Evolutionary conservation across 1,139 yeast species (phyloP).

Genomic region (Saccharomyces hybrid): DNA sequence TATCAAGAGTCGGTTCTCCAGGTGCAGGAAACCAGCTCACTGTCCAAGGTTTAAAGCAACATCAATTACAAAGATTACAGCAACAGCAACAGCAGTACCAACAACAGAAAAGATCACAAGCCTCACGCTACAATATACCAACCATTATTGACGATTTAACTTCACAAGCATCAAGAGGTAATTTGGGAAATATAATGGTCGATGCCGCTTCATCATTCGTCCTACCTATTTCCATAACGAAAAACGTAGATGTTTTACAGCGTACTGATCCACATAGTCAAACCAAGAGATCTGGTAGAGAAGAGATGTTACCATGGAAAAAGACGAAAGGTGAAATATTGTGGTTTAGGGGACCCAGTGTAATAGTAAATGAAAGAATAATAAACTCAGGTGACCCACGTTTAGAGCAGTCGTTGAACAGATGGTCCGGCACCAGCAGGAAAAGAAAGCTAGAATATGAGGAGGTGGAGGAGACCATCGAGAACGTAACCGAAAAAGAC

Average conservation of each 20-base stretch:
- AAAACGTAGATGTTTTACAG: constrained; percentile 21
- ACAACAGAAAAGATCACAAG: constrained; percentile 12
- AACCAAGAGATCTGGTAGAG: constrained; percentile 27
- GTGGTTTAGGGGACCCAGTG: constrained; percentile 81
- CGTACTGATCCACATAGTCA: constrained; percentile 25
- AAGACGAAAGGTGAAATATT: constrained; percentile 41
- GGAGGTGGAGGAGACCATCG: constrained; percentile 20
- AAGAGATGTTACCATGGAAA: constrained; percentile 25
- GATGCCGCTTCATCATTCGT: constrained; percentile 25
- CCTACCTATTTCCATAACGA: constrained; percentile 20
- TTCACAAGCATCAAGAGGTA: constrained; percentile 20
- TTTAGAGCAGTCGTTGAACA: constrained; percentile 17
- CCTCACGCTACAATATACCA: constrained; percentile 18
- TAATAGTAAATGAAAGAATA: constrained; percentile 46
- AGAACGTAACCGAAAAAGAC: constrained; percentile 6
- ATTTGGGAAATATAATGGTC: constrained; percentile 18
- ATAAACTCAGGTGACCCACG: constrained; percentile 21
- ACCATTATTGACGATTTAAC: constrained; percentile 17
- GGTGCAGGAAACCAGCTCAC: constrained; percentile 5
- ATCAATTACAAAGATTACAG: constrained; percentile 4
- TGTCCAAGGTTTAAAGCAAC: constrained; percentile 7
- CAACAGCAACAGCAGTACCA: constrained; percentile 20
- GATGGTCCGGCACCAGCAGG: constrained; percentile 14
- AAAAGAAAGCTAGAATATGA: constrained; percentile 18
- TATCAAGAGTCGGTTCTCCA: not conserved